Base-by-base conservation (phyloP, 805 yeast genomes). In the Yamadazyma philogaea region DNA sequence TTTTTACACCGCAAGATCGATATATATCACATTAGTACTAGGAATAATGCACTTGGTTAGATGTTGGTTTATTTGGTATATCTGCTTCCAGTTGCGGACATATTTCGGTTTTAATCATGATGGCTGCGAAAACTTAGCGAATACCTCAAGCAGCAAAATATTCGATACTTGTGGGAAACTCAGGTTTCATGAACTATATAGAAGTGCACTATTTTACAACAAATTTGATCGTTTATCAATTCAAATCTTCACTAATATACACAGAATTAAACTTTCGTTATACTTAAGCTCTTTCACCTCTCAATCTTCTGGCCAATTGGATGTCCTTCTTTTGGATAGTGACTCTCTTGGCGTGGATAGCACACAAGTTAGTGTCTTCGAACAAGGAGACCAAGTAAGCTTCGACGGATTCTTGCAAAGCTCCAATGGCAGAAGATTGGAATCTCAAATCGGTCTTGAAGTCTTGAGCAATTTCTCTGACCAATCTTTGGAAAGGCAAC, bases 351-450 rank as follows among this genome's bases (percentile, higher is more conserved):
- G 74, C 74, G 68, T 68, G 74, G 53, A 68, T 68, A 46, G 74
- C 74, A 63, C 74, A 68, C 66, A 68, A 68, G 67, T 68, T 68
- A 49, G 74, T 68, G 63, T 68, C 74, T 61, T 68, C 74, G 45
- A 68, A 68, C 56, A 68, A 65, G 38, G 72, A 67, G 44, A 68
- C 74, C 56, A 68, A 66, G 68, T 68, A 68, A 41, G 74, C 74
- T 61, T 68, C 74, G 33, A 68, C 74, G 50, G 74, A 63, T 62
- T 68, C 74, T 58, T 68, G 74, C 54, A 68, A 66, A 50, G 74
- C 74, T 61, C 73, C 73, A 42, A 68, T 68, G 49, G 74, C 74
- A 42, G 72, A 67, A 44, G 72, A 67, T 57, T 68, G 74, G 61
- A 68, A 68, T 64, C 74, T 66, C 58, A 68, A 68, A 56, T 68